Evolutionary conservation across 2,329 filamentous ascomycete species (phyloP), one percentile per base, ranked within the genome.

Genomic region (Fusarium sp.): DNA sequence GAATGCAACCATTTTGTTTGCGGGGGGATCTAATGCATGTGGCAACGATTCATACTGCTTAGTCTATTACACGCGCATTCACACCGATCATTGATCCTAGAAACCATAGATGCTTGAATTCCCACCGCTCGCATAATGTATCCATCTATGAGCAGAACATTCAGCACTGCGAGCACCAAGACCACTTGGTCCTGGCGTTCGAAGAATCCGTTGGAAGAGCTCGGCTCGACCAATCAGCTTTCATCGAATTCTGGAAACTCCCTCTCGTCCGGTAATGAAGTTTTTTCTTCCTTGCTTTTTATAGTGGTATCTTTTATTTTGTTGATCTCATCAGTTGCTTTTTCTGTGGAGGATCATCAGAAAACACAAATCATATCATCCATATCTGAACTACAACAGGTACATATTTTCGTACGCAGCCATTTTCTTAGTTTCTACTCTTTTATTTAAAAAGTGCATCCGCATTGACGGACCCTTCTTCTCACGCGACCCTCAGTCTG

Each of bases 131-230:
- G 65, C 66, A 67, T 71, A 42, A 52, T 50, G 57, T 69, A 66
- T 68, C 59, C 73, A 72, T 65, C 51, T 54, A 39, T 62, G 54
- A 69, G 34, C 57, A 69, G 34, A 54, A 76, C 52, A 66, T 70
- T 28, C 50, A 73, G 68, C 62, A 26, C 50, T 71, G 68, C 56
- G 42, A 48, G 66, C 54, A 57, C 24, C 56, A 57, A 62, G 32
- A 54, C 54, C 36, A 64, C 56, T 51, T 59, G 36, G 59, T 61
- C 66, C 59, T 57, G 63, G 66, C 62, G 60, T 64, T 70, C 47
- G 55, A 57, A 64, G 68, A 75, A 77, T 51, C 64, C 54, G 51
- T 62, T 74, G 48, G 75, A 75, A 76, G 42, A 63, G 38, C 50
- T 67, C 39, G 34, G 34, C 32, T 56, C 15, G 36, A 13, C 74